Evolutionary conservation across 345 rosid species (phyloP), one percentile per base, ranked within the genome.

Genomic region (Draba incana): DNA sequence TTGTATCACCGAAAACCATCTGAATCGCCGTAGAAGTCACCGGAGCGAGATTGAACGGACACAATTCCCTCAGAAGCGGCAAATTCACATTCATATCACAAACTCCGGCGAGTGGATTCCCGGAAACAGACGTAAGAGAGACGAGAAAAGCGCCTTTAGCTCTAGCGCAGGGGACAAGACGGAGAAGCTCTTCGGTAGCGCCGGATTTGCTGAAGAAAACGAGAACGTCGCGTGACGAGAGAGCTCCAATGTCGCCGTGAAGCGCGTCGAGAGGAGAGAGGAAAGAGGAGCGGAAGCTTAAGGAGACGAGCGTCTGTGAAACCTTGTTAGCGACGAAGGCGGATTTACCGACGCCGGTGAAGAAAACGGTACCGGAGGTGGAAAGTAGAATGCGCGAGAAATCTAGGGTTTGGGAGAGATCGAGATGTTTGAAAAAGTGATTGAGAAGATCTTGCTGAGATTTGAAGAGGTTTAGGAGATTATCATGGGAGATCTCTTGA

Each of bases 1-100:
- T 93, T 10, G 99, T 92, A 74, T 95, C 99, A 57, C 99, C 99
- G 20, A 95, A 95, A 14, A 95, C 89, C 98, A 95, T 95, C 82
- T 95, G 99, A 20, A 95, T 95, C 37, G 96, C 99, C 11, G 90
- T 92, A 10, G 99, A 95, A 3, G 99, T 95, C 13, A 92, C 99
- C 12, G 98, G 99, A 4, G 97, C 99, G 44, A 95, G 78, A 84
- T 94, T 85, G 38, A 91, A 95, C 1, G 97, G 99, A 43, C 99
- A 95, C 30, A 95, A 62, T 67, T 95, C 99, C 77, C 92, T 86
- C 83, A 82, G 83, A 48, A 95, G 74, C 0, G 98, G 99, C 75
- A 89, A 84, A 80, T 80, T 87, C 70, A 95, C 96, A 60, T 88
- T 83, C 96, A 95, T 79, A 66, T 92, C 90, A 69, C 92, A 89